Percentiles rank a stretch among this genome's conserved stretches.
Conservation (phyloP, 805 yeast genomes). For the Candida xiaguanensis region DNA sequence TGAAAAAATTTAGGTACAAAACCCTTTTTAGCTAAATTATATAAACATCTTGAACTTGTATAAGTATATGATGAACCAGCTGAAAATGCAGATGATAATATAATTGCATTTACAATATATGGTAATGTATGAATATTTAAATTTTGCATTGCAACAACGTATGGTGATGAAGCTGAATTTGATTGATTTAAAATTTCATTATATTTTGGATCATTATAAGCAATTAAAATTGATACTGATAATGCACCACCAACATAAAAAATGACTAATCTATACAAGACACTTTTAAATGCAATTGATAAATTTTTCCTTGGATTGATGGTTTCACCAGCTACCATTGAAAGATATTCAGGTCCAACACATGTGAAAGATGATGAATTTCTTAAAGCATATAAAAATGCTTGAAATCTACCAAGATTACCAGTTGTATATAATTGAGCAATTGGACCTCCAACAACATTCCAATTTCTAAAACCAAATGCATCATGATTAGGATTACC, state of each 20-base stretch:
- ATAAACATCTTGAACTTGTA: constrained; percentile 33
- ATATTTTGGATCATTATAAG: constrained; percentile 31
- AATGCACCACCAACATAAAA: constrained; percentile 38
- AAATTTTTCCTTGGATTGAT: constrained; percentile 38
- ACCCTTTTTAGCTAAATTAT: constrained; percentile 33
- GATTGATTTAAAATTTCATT: constrained; percentile 27
- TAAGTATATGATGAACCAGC: constrained; percentile 35
- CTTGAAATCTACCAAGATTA: constrained; percentile 36
- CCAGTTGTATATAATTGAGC: constrained; percentile 37
- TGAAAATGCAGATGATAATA: constrained; percentile 34
- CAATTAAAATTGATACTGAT: constrained; percentile 31
- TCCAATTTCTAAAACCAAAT: constrained; percentile 34
- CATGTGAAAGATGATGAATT: constrained; percentile 22
- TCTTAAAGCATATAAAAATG: constrained; percentile 35
- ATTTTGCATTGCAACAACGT: constrained; percentile 33
- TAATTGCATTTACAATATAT: constrained; percentile 30
- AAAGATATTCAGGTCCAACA: constrained; percentile 43
- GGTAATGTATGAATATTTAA: constrained; percentile 35
- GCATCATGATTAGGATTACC: constrained; percentile 34
- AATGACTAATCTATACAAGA: constrained; percentile 33
- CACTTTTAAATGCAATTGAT: constrained; percentile 40
- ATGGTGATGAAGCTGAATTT: constrained; percentile 25
- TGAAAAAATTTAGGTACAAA: constrained; percentile 31
- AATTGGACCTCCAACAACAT: constrained; percentile 30
- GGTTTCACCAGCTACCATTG: constrained; percentile 44